Evolutionary conservation across 768 basidiomycete species (phyloP), one percentile per base, ranked within the genome.

Genomic region (Punctularia strigosozonata): DNA sequence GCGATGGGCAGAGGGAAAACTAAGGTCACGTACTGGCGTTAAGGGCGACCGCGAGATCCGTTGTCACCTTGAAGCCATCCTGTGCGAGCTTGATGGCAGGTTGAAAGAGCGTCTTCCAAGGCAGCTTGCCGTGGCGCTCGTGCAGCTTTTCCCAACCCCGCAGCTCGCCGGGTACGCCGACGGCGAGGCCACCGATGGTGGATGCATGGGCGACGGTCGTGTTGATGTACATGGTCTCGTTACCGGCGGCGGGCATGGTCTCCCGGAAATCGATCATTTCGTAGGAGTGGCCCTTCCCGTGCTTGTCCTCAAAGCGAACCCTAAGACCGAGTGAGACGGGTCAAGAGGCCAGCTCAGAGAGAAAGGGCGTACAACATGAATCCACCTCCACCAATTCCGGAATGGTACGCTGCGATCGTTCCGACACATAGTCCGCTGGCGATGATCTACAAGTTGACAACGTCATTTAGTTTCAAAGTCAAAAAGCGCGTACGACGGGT

Each of bases 201-300:
- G 62, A 60, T 2, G 63, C 63, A 17, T 54, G 46, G 13, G 58
- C 49, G 18, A 55, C 52, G 14, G 55, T 52, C 12, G 12, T 19
- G 33, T 8, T 34, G 20, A 34, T 8, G 59, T 75, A 97, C 91
- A 97, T 97, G 4, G 77, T 77, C 28, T 64, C 56, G 51, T 80
- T 83, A 4, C 89, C 66, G 24, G 73, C 57, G 0, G 69, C 71
- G 0, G 94, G 89, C 1, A 84, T 88, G 0, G 75, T 80, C 58
- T 97, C 94, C 31, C 94, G 75, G 55, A 88, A 97, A 61, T 97
- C 87, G 37, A 71, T 65, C 33, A 34, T 34, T 34, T 34, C 33
- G 18, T 34, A 34, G 19, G 10, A 10, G 19, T 34, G 33, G 10
- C 10, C 8, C 20, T 19, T 19, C 7, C 13, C 12, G 8, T 10